Conservation (phyloP, 1,139 yeast species). For the Yamadazyma triangularis region DNA sequence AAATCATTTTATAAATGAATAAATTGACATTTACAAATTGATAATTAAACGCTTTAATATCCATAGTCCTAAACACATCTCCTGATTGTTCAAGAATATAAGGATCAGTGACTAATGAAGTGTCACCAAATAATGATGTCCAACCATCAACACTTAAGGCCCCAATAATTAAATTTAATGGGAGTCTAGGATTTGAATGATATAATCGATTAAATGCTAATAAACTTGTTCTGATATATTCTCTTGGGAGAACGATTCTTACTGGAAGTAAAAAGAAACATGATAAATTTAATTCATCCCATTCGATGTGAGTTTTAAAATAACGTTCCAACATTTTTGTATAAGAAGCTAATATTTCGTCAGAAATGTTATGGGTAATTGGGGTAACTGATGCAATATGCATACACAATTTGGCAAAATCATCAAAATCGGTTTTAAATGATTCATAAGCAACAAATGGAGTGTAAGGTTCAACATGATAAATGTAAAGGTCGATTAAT, state of each 20-base stretch:
- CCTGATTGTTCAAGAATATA: constrained; percentile 6
- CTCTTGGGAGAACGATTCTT: constrained; percentile 10
- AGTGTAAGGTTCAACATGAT: constrained; percentile 16
- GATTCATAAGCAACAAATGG: constrained; percentile 14
- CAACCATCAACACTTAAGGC: constrained; percentile 18
- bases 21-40: constrained; percentile 14
- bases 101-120: constrained; percentile 10
- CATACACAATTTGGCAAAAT: constrained; percentile 16
- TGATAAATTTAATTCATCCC: constrained; percentile 12
- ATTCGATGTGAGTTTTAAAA: constrained; percentile 8
- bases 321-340: constrained; percentile 8
- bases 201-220: constrained; percentile 11
- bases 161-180: constrained; percentile 13
- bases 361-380: constrained; percentile 10
- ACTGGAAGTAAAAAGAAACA: constrained; percentile 18
- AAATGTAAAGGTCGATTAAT: constrained; percentile 6
- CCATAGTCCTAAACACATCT: constrained; percentile 9
- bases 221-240: constrained; percentile 8
- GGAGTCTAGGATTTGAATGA: constrained; percentile 4
- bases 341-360: constrained; percentile 11
- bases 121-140: constrained; percentile 12
- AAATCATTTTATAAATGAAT: constrained; percentile 14
- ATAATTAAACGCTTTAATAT: constrained; percentile 13
- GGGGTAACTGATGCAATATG: constrained; percentile 11
- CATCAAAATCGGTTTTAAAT: constrained; percentile 10